phyloP scores from a whole-genome alignment of 352 stramenopile genomes.

The Globisporangium splendens region DNA sequence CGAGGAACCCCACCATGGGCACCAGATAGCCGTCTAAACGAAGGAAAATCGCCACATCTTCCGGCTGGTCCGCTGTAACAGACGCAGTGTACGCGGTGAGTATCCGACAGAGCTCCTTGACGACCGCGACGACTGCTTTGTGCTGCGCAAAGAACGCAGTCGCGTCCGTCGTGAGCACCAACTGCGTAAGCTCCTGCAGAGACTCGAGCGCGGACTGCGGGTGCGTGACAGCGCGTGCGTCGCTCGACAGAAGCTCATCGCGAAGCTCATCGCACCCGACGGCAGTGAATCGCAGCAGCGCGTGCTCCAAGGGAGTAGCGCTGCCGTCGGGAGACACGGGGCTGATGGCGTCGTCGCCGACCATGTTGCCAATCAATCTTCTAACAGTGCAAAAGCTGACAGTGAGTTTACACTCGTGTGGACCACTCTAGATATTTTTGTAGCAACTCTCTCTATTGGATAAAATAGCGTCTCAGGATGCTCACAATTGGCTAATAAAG shows the following conservation, averaged over 20 bases:
- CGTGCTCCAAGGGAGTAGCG: background rate
- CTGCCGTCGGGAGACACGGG: background rate
- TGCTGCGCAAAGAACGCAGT: conserved; percentile 8
- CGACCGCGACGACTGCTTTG: conserved; percentile 7
- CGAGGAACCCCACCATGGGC: conserved; percentile 25
- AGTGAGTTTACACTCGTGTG: too few species aligned
- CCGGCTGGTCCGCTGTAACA: conserved; percentile 7
- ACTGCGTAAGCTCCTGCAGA: conserved; percentile 5
- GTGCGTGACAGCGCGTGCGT: background rate
- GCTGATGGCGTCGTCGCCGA: too few species aligned
- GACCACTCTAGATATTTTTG: too few species aligned
- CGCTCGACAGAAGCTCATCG: conserved; percentile 3
- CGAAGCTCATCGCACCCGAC: conserved; percentile 5
- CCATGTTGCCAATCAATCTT: too few species aligned
- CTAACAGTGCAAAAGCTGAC: too few species aligned
- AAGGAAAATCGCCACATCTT: conserved; percentile 13
- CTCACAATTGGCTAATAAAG: too few species aligned
- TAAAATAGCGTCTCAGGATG: too few species aligned
- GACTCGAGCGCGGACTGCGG: background rate
- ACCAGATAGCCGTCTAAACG: conserved; percentile 26
- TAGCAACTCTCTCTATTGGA: too few species aligned
- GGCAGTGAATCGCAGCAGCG: conserved; percentile 1
- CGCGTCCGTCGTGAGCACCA: conserved; percentile 2
- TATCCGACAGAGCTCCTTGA: conserved; percentile 31
- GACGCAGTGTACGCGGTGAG: conserved; percentile 18